Percentiles rank a stretch among this genome's conserved stretches.
phyloP scores from a whole-genome alignment of 2,329 filamentous ascomycete genomes.

The Trichoderma sp. region DNA sequence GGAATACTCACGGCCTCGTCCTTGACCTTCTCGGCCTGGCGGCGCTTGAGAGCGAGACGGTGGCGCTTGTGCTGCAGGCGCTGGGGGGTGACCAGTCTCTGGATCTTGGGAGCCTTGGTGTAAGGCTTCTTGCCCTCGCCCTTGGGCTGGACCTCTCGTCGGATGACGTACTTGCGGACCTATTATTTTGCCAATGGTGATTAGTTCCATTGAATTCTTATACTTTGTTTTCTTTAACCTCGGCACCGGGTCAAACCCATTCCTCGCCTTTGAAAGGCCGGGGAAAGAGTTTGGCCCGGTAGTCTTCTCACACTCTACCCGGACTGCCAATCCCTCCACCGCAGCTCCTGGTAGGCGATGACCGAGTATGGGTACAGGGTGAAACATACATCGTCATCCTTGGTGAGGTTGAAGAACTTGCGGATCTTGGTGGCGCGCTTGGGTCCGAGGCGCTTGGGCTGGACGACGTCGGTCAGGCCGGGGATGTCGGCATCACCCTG shows the following conservation, averaged over 20 bases:
- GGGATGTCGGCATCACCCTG: conserved; percentile 93
- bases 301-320: conserved; percentile 59
- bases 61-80: conserved; percentile 99
- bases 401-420: conserved; percentile 99
- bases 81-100: conserved; percentile 98
- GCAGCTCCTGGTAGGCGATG: conserved; percentile 67
- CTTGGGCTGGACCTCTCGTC: conserved; percentile 96
- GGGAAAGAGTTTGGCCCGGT: neutral
- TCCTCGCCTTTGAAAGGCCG: neutral
- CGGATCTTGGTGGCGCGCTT: conserved; percentile 99
- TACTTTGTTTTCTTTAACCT: conserved; percentile 26
- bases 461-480: conserved; percentile 93
- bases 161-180: conserved; percentile 99
- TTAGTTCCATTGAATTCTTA: conserved; percentile 35
- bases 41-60: conserved; percentile 96
- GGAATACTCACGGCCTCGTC: conserved; percentile 84
- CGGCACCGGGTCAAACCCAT: conserved; percentile 10
- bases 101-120: conserved; percentile 99
- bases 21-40: conserved; percentile 94
- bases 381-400: conserved; percentile 99
- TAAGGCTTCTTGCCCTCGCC: conserved; percentile 96
- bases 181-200: conserved; percentile 45
- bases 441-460: conserved; percentile 98
- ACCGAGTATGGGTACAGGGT: conserved; percentile 53
- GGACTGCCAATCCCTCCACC: conserved; percentile 42